Evolutionary conservation across 2,329 filamentous ascomycete species (phyloP).

Genomic region (Hymenoscyphus occultus): DNA sequence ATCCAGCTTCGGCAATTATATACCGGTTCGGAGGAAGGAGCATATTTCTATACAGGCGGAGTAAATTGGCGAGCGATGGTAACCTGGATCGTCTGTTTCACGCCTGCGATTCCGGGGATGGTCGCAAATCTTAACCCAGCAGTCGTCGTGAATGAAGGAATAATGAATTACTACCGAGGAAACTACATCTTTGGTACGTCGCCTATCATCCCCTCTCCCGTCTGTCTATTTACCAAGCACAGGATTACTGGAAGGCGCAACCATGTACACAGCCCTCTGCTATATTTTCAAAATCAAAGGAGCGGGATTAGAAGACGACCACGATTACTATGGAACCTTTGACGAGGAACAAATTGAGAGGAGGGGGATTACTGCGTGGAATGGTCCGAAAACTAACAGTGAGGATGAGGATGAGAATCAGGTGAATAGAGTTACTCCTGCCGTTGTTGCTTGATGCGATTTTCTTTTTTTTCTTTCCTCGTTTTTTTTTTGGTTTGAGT

Average conservation of each 20-base stretch:
- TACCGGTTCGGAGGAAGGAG: constrained; percentile 25
- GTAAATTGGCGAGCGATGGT: constrained; percentile 36
- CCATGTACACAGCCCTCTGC: background rate
- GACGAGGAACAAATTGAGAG: background rate
- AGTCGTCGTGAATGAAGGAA: background rate
- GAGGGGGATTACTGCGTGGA: constrained; percentile 1
- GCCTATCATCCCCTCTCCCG: background rate
- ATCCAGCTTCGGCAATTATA: constrained; percentile 36
- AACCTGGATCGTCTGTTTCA: constrained; percentile 20
- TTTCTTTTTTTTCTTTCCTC: background rate
- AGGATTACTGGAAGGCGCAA: constrained; percentile 15
- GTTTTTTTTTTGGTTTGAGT: background rate
- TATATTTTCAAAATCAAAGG: background rate
- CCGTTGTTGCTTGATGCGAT: background rate
- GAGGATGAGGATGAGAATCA: background rate
- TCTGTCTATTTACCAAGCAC: background rate
- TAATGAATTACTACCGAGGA: background rate
- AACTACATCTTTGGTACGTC: background rate
- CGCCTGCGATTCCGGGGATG: constrained; percentile 27
- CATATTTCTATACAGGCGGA: constrained; percentile 35
- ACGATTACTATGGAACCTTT: constrained; percentile 2
- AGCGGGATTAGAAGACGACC: background rate
- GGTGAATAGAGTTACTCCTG: background rate
- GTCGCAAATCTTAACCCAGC: background rate
- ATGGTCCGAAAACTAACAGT: background rate